Conservation (phyloP, 495 filamentous ascomycete genomes). For the Schizothecium vesticola region DNA sequence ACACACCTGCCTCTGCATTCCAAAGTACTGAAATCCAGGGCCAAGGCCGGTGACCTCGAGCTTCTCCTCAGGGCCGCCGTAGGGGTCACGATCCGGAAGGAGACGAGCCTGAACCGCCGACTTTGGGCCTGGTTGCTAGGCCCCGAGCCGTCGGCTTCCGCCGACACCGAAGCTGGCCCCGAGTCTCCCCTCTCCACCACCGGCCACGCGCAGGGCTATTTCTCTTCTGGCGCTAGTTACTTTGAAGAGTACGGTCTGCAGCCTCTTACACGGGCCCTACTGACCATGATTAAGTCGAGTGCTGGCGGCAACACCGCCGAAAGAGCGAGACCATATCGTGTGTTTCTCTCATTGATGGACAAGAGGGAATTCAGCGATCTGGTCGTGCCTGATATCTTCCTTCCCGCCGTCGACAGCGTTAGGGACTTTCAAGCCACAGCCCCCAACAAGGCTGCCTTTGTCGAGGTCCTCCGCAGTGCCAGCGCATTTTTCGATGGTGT, state of each 20-base stretch:
- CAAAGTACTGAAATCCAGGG: slow-evolving; percentile 65
- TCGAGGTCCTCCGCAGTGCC: slow-evolving; percentile 87
- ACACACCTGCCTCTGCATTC: slow-evolving; percentile 88
- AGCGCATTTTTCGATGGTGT: slow-evolving; percentile 96
- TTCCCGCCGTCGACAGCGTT: slow-evolving; percentile 76
- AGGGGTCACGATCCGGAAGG: slow-evolving; percentile 77
- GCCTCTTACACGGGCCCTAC: slow-evolving; percentile 66
- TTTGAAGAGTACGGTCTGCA: slow-evolving; percentile 74
- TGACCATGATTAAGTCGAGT: slow-evolving; percentile 63
- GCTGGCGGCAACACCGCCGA: slow-evolving; percentile 54
- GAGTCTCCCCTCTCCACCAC: slow-evolving; percentile 47
- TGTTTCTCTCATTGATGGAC: slow-evolving; percentile 94
- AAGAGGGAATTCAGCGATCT: slow-evolving; percentile 92
- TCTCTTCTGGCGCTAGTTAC: slow-evolving; percentile 57
- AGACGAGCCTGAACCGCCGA: slow-evolving; percentile 93
- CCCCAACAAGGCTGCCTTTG: slow-evolving; percentile 57
- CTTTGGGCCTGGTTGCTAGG: slow-evolving; percentile 97
- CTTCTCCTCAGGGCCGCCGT: slow-evolving; percentile 74
- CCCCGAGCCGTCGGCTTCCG: slow-evolving; percentile 55
- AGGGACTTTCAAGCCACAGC: slow-evolving; percentile 60
- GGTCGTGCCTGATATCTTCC: slow-evolving; percentile 80
- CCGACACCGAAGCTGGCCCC: slow-evolving; percentile 38
- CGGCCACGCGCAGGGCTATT: slow-evolving; percentile 37
- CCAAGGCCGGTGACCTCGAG: slow-evolving; percentile 69
- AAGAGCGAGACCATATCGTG: slow-evolving; percentile 79